phyloP scores from a whole-genome alignment of 2,329 filamentous ascomycete genomes.

The Davidsoniella virescens region DNA sequence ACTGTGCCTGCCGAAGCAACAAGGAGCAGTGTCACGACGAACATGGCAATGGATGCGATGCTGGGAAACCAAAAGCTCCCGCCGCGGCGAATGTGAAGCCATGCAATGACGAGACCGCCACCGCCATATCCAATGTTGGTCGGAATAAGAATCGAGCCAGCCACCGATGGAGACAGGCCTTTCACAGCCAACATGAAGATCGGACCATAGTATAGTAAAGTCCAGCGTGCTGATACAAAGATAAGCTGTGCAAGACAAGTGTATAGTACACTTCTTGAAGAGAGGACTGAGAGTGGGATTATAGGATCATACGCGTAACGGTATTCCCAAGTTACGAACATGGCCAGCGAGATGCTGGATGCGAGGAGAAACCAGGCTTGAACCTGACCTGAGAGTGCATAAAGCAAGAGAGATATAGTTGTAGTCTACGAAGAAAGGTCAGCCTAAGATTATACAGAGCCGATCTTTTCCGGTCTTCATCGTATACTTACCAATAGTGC shows the following conservation, averaged over 20 bases:
- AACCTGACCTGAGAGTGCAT: slow-evolving; percentile 50
- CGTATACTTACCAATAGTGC: slow-evolving; percentile 37
- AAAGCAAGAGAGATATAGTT: slow-evolving; percentile 56
- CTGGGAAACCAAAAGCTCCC: slow-evolving; percentile 57
- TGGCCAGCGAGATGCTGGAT: slow-evolving; percentile 32
- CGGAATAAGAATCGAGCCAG: slow-evolving; percentile 62
- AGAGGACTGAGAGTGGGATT: slow-evolving; percentile 54
- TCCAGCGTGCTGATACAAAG: slow-evolving; percentile 70
- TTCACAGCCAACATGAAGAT: slow-evolving; percentile 65
- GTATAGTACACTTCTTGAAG: slow-evolving; percentile 52
- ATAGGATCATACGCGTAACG: slow-evolving; percentile 51
- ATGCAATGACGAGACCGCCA: slow-evolving; percentile 58
- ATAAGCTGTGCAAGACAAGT: slow-evolving; percentile 60
- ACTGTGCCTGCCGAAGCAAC: slow-evolving; percentile 40
- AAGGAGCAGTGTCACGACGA: slow-evolving; percentile 40
- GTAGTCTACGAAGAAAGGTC: slow-evolving; percentile 27
- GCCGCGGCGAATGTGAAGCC: slow-evolving; percentile 55
- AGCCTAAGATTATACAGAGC: slow-evolving; percentile 11
- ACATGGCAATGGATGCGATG: slow-evolving; percentile 43
- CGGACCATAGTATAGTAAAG: slow-evolving; percentile 64
- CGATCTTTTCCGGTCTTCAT: not conserved
- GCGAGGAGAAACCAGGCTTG: slow-evolving; percentile 41
- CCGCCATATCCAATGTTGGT: slow-evolving; percentile 66
- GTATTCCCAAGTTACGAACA: slow-evolving; percentile 48
- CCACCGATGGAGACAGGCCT: slow-evolving; percentile 49